Percentiles rank a stretch among this genome's conserved stretches.
Conservation (phyloP, 1,139 yeast species). For the Geotrichum reessii region DNA sequence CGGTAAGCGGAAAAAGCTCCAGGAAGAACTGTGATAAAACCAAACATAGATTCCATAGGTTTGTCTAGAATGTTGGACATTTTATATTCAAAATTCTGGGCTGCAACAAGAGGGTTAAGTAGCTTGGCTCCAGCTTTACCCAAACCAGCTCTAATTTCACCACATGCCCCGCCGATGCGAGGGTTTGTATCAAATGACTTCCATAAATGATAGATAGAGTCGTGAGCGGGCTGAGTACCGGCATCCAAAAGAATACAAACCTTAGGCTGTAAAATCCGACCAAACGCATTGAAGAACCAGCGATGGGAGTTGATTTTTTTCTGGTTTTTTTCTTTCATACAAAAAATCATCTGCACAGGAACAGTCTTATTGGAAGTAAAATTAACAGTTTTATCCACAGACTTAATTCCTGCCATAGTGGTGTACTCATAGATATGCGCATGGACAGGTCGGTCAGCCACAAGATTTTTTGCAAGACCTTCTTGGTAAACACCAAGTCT, state of each 20-base stretch:
- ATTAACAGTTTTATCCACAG: slow-evolving; percentile 53
- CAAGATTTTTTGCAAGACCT: slow-evolving; percentile 73
- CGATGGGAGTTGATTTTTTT: slow-evolving; percentile 77
- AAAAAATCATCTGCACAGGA: slow-evolving; percentile 71
- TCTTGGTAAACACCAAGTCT: slow-evolving; percentile 77
- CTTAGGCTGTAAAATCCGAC: slow-evolving; percentile 62
- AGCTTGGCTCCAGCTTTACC: slow-evolving; percentile 54
- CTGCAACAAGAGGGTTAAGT: slow-evolving; percentile 68
- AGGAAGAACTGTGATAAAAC: slow-evolving; percentile 75
- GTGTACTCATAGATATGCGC: slow-evolving; percentile 79
- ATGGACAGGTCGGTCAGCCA: slow-evolving; percentile 61
- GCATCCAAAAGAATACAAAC: slow-evolving; percentile 71
- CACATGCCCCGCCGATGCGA: slow-evolving; percentile 83
- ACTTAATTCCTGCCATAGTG: slow-evolving; percentile 66
- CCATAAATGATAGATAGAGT: slow-evolving; percentile 75
- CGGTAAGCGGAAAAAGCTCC: slow-evolving; percentile 86
- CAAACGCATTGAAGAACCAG: slow-evolving; percentile 80
- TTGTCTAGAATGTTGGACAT: slow-evolving; percentile 77
- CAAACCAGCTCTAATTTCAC: slow-evolving; percentile 67
- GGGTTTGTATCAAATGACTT: slow-evolving; percentile 60
- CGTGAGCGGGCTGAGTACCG: slow-evolving; percentile 69
- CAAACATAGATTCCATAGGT: slow-evolving; percentile 78
- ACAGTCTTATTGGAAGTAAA: slow-evolving; percentile 33
- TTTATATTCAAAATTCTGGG: slow-evolving; percentile 80
- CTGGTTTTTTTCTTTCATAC: slow-evolving; percentile 69